Evolutionary conservation across 108 stramenopile genomes (phyloP), one percentile per base, ranked within the genome.

Genomic region (Chaetoceros tenuissimus): DNA sequence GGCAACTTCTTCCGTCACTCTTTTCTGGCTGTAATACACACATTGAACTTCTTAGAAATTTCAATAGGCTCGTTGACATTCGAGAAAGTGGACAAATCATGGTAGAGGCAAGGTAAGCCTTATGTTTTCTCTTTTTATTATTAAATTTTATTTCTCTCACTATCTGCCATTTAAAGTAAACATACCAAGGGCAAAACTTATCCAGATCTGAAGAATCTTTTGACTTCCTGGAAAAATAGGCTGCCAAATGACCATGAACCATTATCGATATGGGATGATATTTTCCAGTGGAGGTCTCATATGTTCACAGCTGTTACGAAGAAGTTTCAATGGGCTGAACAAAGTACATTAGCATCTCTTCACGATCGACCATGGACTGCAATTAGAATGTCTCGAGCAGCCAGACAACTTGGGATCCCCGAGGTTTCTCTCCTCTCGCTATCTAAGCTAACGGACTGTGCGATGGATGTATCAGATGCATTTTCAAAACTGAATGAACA

Each of bases 31-130:
- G 87, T 34, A 52, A 61, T 47, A 70, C 79, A 3, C 97, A 96
- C 69, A 67, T 77, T 31, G 51, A 57, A 24, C 67, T 96, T 0
- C 66, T 96, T 18, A 91, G 92, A 50, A 75, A 81, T 48, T 96
- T 94, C 63, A 94, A 96, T 53, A 72, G 82, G 46, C 79, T 95
- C 2, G 89, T 96, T 45, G 97, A 98, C 71, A 78, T 96, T 34
- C 55, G 94, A 53, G 97, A 98, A 54, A 85, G 89, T 28, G 87
- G 92, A n/a, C 93, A 94, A 58, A 85, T 98, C 24, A 90, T 96
- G 87, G 79, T 85, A 5, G 95, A 96, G 57, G 80, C 90, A 45
- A 71, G 34, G 34, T 40, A 40, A 13, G 34, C 13, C 13, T 40
- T 40, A 13, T 40, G 34, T 10, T 5, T 40, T 10, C 34, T 13